phyloP scores from a whole-genome alignment of 805 yeast species.

The Huiozyma sinensis region DNA sequence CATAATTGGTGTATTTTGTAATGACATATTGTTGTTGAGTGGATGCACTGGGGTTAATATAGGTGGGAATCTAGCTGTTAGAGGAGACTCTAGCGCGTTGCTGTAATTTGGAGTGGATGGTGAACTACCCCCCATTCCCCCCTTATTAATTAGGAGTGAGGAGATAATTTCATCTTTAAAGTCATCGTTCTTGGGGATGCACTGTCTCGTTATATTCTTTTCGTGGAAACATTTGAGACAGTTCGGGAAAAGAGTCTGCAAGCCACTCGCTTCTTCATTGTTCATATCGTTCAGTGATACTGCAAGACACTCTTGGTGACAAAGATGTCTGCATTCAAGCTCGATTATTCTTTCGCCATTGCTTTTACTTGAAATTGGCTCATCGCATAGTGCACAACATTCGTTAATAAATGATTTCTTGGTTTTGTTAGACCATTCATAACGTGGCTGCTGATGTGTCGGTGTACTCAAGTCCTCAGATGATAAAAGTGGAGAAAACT shows the following conservation, averaged over 20 bases:
- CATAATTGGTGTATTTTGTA: background rate
- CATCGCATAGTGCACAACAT: constrained; percentile 37
- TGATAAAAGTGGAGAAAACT: too few species aligned
- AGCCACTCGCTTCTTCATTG: constrained; percentile 5
- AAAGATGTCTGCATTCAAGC: constrained; percentile 43
- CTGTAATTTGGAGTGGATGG: constrained; percentile 1
- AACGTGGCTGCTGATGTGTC: too few species aligned
- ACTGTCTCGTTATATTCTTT: constrained; percentile 8
- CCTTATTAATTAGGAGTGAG: constrained; percentile 10
- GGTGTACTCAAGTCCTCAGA: background rate
- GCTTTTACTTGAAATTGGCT: constrained; percentile 36
- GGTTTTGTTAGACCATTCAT: background rate
- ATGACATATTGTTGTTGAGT: constrained; percentile 1
- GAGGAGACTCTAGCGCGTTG: constrained; percentile 1
- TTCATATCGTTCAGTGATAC: constrained; percentile 27
- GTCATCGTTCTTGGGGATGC: constrained; percentile 22
- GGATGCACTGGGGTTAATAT: constrained; percentile 1
- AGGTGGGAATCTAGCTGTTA: constrained; percentile 1
- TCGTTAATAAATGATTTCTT: constrained; percentile 22
- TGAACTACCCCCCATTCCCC: background rate
- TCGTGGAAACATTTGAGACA: constrained; percentile 17
- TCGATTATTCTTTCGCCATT: constrained; percentile 37
- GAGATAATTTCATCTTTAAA: constrained; percentile 22
- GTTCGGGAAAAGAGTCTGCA: constrained; percentile 20
- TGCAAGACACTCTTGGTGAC: constrained; percentile 49